Evolutionary conservation across 148 eudicot genomes (phyloP).

Genomic region (Rheum nobile): DNA sequence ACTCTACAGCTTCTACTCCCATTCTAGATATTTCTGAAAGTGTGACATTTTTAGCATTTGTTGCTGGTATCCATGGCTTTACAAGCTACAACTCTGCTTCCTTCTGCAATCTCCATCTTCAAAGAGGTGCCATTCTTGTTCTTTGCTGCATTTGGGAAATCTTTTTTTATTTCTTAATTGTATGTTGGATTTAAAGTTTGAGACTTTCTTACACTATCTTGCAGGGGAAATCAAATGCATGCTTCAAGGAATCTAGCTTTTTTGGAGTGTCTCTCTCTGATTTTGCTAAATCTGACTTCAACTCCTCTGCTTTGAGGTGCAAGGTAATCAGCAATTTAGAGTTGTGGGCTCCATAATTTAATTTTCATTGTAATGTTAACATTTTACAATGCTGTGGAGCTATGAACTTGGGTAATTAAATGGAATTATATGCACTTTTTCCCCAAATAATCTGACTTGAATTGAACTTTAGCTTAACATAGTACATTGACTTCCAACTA

Average conservation of each 20-base stretch:
- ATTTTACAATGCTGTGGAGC: neutral
- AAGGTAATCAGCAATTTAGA: conserved; percentile 20
- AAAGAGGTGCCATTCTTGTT: conserved; percentile 40
- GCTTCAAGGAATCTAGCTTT: conserved; percentile 28
- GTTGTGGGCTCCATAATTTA: too few relatives aligned
- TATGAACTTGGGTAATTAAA: neutral
- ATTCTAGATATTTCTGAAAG: neutral
- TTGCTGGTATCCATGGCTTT: conserved; percentile 43
- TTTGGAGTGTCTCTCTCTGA: conserved; percentile 37
- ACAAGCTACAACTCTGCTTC: conserved; percentile 61
- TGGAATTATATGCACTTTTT: neutral
- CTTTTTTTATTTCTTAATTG: neutral
- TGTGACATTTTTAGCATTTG: neutral
- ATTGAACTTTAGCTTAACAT: neutral
- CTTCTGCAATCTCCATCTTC: conserved; percentile 44
- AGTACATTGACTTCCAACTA: neutral
- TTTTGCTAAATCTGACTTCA: conserved; percentile 26
- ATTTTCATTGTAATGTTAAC: neutral
- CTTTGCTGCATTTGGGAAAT: neutral
- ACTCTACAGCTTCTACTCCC: neutral
- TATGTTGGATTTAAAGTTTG: neutral
- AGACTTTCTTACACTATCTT: neutral
- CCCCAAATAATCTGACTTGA: neutral
- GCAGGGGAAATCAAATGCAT: conserved; percentile 29
- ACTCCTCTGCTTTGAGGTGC: conserved; percentile 17